Evolutionary conservation across 345 rosid genomes (phyloP).

Genomic region (Camelina sativa): DNA sequence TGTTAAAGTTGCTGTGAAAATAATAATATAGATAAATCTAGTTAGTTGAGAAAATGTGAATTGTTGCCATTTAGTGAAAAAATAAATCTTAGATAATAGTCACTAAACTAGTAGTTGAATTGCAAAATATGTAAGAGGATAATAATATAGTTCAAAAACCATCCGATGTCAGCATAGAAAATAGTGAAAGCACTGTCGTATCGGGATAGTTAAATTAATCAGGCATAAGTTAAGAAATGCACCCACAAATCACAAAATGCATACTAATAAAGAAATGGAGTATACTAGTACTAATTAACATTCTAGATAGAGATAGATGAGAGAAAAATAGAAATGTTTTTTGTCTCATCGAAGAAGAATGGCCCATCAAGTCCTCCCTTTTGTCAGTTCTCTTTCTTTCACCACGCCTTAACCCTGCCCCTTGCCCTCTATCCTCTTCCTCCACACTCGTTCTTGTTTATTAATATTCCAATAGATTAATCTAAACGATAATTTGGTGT

Average conservation of each 20-base stretch:
- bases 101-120: too few relatives aligned
- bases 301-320: too few relatives aligned
- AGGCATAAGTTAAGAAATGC: neutral
- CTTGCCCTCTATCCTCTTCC: too few relatives aligned
- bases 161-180: neutral
- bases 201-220: conserved; percentile 4
- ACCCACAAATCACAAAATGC: neutral
- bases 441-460: too few relatives aligned
- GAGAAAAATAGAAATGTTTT: conserved; percentile 15
- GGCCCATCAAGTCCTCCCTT: conserved; percentile 20
- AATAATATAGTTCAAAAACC: neutral
- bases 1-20: too few relatives aligned
- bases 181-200: neutral
- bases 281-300: too few relatives aligned
- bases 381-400: conserved; percentile 3
- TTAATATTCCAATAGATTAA: too few relatives aligned
- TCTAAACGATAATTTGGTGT: too few relatives aligned
- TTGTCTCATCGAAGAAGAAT: conserved; percentile 32
- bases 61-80: neutral
- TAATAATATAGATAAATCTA: too few relatives aligned
- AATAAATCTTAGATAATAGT: neutral
- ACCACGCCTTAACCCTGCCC: neutral
- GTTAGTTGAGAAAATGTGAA: neutral
- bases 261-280: neutral
- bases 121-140: neutral